Percentiles rank a stretch among this genome's conserved stretches.
phyloP scores from a whole-genome alignment of 306 rosid species.

The Gastrolobium villosum region DNA sequence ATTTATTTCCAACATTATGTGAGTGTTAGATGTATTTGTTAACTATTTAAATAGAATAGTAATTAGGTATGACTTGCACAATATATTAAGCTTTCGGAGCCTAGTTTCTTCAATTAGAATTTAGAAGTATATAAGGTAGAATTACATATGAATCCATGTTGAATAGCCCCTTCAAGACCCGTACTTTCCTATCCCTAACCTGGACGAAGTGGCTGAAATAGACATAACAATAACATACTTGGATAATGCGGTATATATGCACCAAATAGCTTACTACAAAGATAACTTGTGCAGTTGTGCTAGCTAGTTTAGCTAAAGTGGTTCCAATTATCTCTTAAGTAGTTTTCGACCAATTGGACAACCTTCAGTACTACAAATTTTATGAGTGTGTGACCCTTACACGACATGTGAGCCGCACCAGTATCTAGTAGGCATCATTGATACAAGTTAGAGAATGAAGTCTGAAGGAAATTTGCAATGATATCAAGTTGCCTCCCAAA shows the following conservation, averaged over 20 bases:
- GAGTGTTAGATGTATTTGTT: no score
- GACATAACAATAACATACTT: neutral
- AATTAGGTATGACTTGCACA: no score
- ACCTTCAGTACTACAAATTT: neutral
- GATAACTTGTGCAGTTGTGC: neutral
- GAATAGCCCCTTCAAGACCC: no score
- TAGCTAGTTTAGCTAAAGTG: neutral
- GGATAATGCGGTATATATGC: neutral
- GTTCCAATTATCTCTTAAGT: neutral
- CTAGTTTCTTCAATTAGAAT: no score
- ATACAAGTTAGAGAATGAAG: neutral
- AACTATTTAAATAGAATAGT: no score
- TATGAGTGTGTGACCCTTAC: neutral
- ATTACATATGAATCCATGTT: no score
- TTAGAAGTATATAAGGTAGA: no score
- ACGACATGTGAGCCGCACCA: neutral
- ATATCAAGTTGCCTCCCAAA: neutral
- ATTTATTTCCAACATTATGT: no score
- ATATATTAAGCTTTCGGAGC: no score
- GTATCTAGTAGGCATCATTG: neutral
- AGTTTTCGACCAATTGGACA: constrained; percentile 1
- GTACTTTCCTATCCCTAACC: neutral
- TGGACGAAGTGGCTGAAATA: neutral
- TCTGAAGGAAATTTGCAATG: neutral
- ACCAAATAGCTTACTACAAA: neutral